A percentile compares a stretch with the other conserved stretches of the same genome.
These are phyloP conservation scores for Zychaea mexicana DNA, from an alignment of 371 early-diverging fungal species.

Conservation along the genomic window DNA sequence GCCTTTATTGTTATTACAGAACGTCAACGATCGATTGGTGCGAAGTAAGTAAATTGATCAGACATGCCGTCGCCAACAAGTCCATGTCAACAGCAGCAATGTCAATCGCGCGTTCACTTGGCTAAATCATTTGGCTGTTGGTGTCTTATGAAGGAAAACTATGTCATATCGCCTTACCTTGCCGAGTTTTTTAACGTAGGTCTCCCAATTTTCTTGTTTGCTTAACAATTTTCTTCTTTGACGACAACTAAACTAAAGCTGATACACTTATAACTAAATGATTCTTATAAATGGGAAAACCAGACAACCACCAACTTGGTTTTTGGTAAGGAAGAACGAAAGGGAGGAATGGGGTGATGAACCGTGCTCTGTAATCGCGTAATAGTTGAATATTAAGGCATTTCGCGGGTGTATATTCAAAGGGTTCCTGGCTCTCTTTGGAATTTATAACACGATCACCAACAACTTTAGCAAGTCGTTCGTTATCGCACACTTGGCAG, in stretches of 20 bases:
- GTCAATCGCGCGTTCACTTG: not conserved
- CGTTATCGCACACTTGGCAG: conserved; percentile 56
- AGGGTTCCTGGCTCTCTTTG: conserved; percentile 52
- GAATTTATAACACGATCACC: conserved; percentile 52
- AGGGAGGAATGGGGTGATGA: not conserved
- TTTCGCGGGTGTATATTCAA: not conserved
- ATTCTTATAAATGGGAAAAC: no score
- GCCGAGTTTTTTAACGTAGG: conserved; percentile 74
- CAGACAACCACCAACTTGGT: conserved; percentile 63
- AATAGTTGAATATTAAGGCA: no score
- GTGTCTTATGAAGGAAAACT: conserved; percentile 37
- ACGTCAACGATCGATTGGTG: conserved; percentile 54
- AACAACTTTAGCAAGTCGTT: conserved; percentile 54
- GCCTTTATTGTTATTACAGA: conserved; percentile 12
- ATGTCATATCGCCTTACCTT: conserved; percentile 50
- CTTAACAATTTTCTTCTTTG: not conserved
- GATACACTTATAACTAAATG: not conserved
- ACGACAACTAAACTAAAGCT: not conserved
- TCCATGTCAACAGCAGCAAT: not conserved
- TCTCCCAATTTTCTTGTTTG: not conserved
- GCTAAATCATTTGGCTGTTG: not conserved
- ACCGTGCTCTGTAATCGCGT: no score
- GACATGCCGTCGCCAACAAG: not conserved
- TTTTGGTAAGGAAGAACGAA: conserved; percentile 41
- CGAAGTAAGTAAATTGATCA: conserved; percentile 35